A percentile compares a stretch with the other conserved stretches of the same genome.
These are phyloP conservation scores for Pseudocercospora fijiensis DNA, from an alignment of 2,329 filamentous ascomycete genomes.

Conservation along the genomic window DNA sequence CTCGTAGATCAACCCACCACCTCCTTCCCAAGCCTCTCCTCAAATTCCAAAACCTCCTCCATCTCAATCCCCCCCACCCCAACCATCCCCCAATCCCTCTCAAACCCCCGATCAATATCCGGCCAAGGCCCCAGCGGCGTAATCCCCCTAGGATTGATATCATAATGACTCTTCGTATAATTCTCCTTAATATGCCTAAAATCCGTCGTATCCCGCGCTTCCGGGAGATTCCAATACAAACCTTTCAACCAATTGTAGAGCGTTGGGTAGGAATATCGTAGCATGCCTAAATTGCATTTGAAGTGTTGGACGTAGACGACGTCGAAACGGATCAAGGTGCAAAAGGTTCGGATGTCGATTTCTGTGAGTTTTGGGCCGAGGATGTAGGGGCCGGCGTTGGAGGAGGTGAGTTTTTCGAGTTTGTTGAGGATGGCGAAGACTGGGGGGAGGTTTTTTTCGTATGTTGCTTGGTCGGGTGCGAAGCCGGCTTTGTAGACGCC, in stretches of 20 bases:
- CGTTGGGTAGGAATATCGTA: conserved; percentile 58
- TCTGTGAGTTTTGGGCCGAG: conserved; percentile 58
- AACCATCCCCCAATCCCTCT: conserved; percentile 51
- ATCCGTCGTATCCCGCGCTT: conserved; percentile 60
- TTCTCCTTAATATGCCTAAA: conserved; percentile 70
- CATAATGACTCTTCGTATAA: conserved; percentile 60
- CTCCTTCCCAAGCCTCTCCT: conserved; percentile 31
- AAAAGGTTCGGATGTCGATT: conserved; percentile 58
- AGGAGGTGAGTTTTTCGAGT: conserved; percentile 52
- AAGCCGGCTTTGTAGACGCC: conserved; percentile 64
- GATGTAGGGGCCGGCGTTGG: conserved; percentile 56
- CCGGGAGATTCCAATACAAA: conserved; percentile 58
- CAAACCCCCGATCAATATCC: conserved; percentile 55
- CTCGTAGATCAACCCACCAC: too few relatives aligned
- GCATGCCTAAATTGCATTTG: conserved; percentile 63
- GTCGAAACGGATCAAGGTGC: conserved; percentile 61
- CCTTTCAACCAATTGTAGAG: conserved; percentile 61
- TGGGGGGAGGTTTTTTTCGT: conserved; percentile 54
- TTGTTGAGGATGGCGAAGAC: conserved; percentile 62
- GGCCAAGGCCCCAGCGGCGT: conserved; percentile 64
- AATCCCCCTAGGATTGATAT: conserved; percentile 62
- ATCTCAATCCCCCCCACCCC: conserved; percentile 50
- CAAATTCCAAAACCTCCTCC: conserved; percentile 40
- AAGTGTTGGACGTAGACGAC: conserved; percentile 65
- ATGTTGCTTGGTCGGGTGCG: conserved; percentile 54